phyloP scores from a whole-genome alignment of 306 rosid genomes.

The Cicer yamashitae region DNA sequence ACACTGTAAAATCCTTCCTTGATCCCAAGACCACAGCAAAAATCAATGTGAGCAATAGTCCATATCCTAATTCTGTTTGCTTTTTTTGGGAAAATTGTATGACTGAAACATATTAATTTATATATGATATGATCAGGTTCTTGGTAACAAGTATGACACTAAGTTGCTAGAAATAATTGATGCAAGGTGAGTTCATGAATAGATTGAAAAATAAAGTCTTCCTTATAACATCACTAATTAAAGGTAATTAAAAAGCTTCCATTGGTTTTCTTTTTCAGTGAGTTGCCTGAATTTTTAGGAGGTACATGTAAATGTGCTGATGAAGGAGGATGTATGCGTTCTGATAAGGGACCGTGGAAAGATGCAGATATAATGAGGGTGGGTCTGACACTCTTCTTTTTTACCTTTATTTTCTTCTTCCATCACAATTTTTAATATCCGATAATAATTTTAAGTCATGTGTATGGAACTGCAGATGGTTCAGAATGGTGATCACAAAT shows the following conservation, averaged over 20 bases:
- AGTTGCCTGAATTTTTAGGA: conserved; percentile 88
- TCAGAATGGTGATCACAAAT: conserved; percentile 75
- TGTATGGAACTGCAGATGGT: conserved; percentile 70
- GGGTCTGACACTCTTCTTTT: not conserved
- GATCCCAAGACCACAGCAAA: conserved; percentile 93
- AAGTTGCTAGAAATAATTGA: conserved; percentile 92
- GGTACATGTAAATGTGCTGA: conserved; percentile 87
- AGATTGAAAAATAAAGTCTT: not conserved
- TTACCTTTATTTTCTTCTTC: not conserved
- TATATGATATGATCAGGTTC: conserved; percentile 63
- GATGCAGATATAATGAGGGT: conserved; percentile 70
- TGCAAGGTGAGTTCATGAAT: conserved; percentile 65
- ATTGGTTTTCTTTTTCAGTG: conserved; percentile 60
- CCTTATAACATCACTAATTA: no score
- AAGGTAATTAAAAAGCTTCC: not conserved
- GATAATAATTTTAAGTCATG: conserved; percentile 4
- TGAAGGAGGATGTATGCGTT: conserved; percentile 86
- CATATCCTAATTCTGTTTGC: conserved; percentile 36
- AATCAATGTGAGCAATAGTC: conserved; percentile 66
- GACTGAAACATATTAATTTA: conserved; percentile 36
- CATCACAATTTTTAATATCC: conserved; percentile 19
- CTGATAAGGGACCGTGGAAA: conserved; percentile 97
- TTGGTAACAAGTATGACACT: conserved; percentile 82
- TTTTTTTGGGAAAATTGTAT: conserved; percentile 34
- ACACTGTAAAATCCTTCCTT: conserved; percentile 87